Percentiles rank a stretch among this genome's conserved stretches.
phyloP scores from a whole-genome alignment of 2,329 filamentous ascomycete genomes.

The Zarea fungicola region DNA sequence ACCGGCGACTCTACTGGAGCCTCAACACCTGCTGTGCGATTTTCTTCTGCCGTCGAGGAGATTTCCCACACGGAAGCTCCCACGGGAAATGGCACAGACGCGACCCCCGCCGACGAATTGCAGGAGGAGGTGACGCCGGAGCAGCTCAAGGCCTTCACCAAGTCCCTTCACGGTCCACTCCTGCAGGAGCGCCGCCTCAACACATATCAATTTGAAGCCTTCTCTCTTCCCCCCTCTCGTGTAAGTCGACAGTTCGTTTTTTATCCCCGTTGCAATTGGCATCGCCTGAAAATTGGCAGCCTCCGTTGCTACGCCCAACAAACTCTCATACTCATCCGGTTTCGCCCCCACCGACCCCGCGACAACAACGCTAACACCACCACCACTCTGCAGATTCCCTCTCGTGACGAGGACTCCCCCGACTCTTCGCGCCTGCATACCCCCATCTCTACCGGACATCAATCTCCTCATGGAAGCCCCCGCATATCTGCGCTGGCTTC shows the following conservation, averaged over 20 bases:
- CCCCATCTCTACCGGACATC: conserved; percentile 57
- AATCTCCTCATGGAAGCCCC: conserved; percentile 64
- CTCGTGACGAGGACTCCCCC: conserved; percentile 54
- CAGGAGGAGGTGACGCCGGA: conserved; percentile 47
- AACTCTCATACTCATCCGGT: background rate
- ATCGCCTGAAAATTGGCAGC: too few relatives aligned
- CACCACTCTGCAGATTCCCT: conserved; percentile 48
- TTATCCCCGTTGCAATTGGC: background rate
- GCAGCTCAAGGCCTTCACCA: conserved; percentile 66
- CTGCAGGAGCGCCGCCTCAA: conserved; percentile 80
- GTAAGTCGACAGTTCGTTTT: conserved; percentile 49
- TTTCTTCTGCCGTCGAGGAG: conserved; percentile 66
- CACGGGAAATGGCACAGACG: conserved; percentile 18
- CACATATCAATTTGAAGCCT: conserved; percentile 83
- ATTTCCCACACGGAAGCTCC: conserved; percentile 40
- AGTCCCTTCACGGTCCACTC: conserved; percentile 65
- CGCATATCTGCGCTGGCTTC: conserved; percentile 70
- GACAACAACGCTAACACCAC: background rate
- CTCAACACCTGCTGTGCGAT: conserved; percentile 54
- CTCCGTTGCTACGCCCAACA: background rate
- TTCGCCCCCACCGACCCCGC: conserved; percentile 1
- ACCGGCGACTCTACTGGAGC: conserved; percentile 21
- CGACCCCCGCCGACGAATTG: conserved; percentile 26
- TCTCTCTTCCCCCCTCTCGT: conserved; percentile 79
- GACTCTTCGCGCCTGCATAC: conserved; percentile 61